These are phyloP conservation scores for Candida stauntonica DNA, from an alignment of 805 yeast genomes.

Conservation along the genomic window DNA sequence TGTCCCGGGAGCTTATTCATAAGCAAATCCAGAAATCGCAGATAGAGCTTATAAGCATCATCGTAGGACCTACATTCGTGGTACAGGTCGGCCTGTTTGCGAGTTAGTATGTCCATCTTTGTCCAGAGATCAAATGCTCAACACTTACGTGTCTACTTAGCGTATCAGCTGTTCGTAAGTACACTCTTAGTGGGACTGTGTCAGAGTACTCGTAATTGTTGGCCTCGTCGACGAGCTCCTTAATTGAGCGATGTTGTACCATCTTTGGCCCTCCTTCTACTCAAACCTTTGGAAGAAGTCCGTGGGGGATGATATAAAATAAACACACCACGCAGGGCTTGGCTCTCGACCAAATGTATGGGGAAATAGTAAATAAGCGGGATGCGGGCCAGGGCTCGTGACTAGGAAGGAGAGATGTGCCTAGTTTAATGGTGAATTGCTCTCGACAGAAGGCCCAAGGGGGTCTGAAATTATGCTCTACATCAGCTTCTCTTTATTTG, in stretches of 20 bases:
- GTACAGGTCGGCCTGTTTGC: slow-evolving; percentile 39
- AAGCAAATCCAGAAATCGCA: slow-evolving; percentile 55
- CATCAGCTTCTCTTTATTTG: too few relatives aligned
- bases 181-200: slow-evolving; percentile 44
- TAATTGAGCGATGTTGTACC: slow-evolving; percentile 16
- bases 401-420: too few relatives aligned
- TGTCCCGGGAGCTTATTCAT: slow-evolving; percentile 43
- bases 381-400: too few relatives aligned
- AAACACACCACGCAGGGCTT: too few relatives aligned
- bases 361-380: too few relatives aligned
- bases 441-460: too few relatives aligned
- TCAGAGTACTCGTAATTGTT: slow-evolving; percentile 49
- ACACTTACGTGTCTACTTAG: slow-evolving; percentile 38
- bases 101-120: too few relatives aligned
- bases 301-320: too few relatives aligned
- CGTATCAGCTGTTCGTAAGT: slow-evolving; percentile 51
- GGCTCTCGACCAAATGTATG: too few relatives aligned
- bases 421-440: too few relatives aligned
- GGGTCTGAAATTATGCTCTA: too few relatives aligned
- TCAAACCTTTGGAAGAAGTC: neutral
- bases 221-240: slow-evolving; percentile 44
- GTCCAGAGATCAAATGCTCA: neutral
- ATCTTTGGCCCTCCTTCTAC: neutral
- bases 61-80: slow-evolving; percentile 38
- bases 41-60: slow-evolving; percentile 52